These are phyloP conservation scores for Exophiala spinifera DNA, from an alignment of 2,329 filamentous ascomycete species.

Conservation along the genomic window DNA sequence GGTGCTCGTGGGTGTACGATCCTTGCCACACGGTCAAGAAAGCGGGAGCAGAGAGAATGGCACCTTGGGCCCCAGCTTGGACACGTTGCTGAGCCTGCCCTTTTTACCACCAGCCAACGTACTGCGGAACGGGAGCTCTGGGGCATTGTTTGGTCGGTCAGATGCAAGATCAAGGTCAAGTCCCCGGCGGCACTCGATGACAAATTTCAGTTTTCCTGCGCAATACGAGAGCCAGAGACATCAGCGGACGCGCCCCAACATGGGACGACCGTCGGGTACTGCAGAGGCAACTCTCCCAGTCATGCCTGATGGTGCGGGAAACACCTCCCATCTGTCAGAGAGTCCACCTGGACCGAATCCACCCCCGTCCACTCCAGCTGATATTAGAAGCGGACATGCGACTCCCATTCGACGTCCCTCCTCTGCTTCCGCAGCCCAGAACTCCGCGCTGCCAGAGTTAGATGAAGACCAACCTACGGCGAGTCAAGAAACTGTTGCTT, in stretches of 20 bases:
- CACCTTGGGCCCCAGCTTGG: constrained; percentile 38
- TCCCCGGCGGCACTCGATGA: constrained; percentile 54
- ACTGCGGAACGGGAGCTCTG: constrained; percentile 45
- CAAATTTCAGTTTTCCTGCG: constrained; percentile 49
- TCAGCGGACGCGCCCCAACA: constrained; percentile 38
- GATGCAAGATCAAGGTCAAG: constrained; percentile 56
- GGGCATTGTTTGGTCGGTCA: constrained; percentile 51
- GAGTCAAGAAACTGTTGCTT: constrained; percentile 11
- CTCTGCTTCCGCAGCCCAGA: constrained; percentile 44
- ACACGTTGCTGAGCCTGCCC: constrained; percentile 46
- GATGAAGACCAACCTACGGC: constrained; percentile 39
- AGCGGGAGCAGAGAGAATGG: constrained; percentile 39
- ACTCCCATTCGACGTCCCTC: constrained; percentile 48
- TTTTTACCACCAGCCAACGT: constrained; percentile 44
- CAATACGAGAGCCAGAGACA: constrained; percentile 55
- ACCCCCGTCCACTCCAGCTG: constrained; percentile 62
- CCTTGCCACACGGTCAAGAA: constrained; percentile 55
- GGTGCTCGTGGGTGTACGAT: constrained; percentile 67
- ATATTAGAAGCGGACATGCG: constrained; percentile 54
- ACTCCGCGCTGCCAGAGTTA: constrained; percentile 38
- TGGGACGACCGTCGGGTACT: constrained; percentile 13
- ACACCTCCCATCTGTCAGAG: constrained; percentile 44
- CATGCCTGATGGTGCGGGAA: constrained; percentile 8
- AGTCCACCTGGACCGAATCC: constrained; percentile 58
- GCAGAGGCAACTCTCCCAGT: constrained; percentile 9